Percentiles rank a stretch among this genome's conserved stretches.
phyloP scores from a whole-genome alignment of 306 rosid genomes.

The Corylus heterophylla region DNA sequence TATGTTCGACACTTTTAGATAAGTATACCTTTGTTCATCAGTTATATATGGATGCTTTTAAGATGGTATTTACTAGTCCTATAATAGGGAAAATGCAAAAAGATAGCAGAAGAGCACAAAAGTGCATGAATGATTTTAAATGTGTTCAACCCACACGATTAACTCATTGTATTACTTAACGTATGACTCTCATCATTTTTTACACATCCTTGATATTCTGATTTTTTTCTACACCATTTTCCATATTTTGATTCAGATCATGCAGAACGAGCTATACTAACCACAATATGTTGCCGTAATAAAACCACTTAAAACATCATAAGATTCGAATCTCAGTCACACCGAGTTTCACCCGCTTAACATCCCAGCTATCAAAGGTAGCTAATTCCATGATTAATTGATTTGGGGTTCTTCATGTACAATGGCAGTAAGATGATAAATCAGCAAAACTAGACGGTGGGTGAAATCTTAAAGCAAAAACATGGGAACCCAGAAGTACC shows the following conservation, averaged over 20 bases:
- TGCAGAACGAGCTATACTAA: too few relatives aligned
- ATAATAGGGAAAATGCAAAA: not conserved
- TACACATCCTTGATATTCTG: not conserved
- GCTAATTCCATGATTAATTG: not conserved
- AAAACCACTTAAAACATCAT: not conserved
- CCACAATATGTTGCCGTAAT: not conserved
- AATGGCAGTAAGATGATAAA: not conserved
- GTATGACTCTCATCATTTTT: too few relatives aligned
- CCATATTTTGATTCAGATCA: too few relatives aligned
- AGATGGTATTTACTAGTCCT: not conserved
- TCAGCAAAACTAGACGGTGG: not conserved
- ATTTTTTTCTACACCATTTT: not conserved
- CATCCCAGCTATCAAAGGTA: not conserved
- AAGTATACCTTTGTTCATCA: not conserved
- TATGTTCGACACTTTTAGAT: not conserved
- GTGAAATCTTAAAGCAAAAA: not conserved
- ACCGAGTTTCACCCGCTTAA: not conserved
- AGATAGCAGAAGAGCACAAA: too few relatives aligned
- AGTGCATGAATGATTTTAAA: too few relatives aligned
- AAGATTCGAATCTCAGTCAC: not conserved
- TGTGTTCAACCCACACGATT: too few relatives aligned
- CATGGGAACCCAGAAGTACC: conserved; percentile 40
- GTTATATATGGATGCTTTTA: not conserved
- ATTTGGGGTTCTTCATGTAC: too few relatives aligned
- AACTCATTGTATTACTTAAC: too few relatives aligned